phyloP scores from a whole-genome alignment of 495 filamentous ascomycete species.

The Haplographium delicatum region DNA sequence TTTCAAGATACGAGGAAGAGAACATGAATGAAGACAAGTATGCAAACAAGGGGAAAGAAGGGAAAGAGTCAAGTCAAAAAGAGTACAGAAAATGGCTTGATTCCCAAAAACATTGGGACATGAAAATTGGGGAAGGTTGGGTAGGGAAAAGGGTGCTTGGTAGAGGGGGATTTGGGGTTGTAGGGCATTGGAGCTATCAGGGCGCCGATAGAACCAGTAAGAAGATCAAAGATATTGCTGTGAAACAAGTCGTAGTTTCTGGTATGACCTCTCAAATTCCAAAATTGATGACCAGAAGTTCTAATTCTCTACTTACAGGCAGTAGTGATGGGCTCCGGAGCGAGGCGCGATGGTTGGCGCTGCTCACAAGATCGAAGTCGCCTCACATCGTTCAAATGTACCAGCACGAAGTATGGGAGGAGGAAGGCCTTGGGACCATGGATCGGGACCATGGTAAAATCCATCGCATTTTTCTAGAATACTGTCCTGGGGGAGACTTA shows the following conservation, averaged over 20 bases:
- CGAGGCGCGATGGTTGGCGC: background rate
- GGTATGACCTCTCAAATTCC: background rate
- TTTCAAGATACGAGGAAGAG: no score
- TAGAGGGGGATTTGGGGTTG: slow-evolving; percentile 4
- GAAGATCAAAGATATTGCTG: slow-evolving; percentile 4
- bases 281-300: no score
- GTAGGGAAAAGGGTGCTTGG: slow-evolving; percentile 14
- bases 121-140: slow-evolving; percentile 4
- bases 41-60: no score
- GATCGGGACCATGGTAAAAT: background rate
- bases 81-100: background rate
- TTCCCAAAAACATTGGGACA: background rate
- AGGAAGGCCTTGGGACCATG: background rate
- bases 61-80: no score
- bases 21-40: no score
- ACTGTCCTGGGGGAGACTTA: slow-evolving; percentile 7
- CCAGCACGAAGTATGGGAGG: background rate
- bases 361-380: background rate
- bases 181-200: slow-evolving; percentile 12
- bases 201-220: background rate
- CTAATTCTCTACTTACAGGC: background rate
- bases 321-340: background rate
- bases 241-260: slow-evolving; percentile 3
- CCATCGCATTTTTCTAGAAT: slow-evolving; percentile 12
- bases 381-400: slow-evolving; percentile 11